These are phyloP conservation scores for Suhomyces bokatorum DNA, from an alignment of 1,139 yeast species.

Conservation along the genomic window DNA sequence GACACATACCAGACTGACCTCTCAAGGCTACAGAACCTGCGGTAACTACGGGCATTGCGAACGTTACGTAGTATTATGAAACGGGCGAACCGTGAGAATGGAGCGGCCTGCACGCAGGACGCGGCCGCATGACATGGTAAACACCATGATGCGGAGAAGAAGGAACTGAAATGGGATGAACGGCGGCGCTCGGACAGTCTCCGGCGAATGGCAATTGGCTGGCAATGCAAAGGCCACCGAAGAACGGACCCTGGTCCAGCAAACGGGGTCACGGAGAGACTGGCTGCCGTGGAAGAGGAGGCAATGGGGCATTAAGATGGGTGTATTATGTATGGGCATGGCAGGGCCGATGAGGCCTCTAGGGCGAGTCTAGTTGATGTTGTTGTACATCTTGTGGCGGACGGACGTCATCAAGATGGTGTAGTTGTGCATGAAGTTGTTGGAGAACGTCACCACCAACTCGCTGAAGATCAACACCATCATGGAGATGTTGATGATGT, in stretches of 20 bases:
- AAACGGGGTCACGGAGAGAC: neutral
- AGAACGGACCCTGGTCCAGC: neutral
- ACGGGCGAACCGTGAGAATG: neutral
- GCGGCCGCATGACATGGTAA: neutral
- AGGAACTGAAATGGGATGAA: neutral
- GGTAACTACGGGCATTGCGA: neutral
- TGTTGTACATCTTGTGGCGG: conserved; percentile 32
- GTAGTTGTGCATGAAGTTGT: conserved; percentile 24
- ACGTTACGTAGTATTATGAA: neutral
- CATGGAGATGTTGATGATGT: conserved; percentile 30
- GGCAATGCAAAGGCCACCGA: neutral
- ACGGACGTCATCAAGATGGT: conserved; percentile 27
- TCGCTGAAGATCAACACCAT: conserved; percentile 28
- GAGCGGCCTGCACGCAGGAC: conserved; percentile 4
- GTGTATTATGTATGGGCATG: neutral
- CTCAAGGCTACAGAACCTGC: no score
- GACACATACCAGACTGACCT: no score
- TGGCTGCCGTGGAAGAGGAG: no score
- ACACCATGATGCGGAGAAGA: conserved; percentile 1
- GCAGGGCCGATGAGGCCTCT: neutral
- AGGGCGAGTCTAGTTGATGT: conserved; percentile 25
- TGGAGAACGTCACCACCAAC: conserved; percentile 23
- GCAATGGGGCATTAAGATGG: neutral
- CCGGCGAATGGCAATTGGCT: neutral
- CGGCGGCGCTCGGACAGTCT: neutral